phyloP scores from a whole-genome alignment of 106 monocot genomes.

The Allium cepa region DNA sequence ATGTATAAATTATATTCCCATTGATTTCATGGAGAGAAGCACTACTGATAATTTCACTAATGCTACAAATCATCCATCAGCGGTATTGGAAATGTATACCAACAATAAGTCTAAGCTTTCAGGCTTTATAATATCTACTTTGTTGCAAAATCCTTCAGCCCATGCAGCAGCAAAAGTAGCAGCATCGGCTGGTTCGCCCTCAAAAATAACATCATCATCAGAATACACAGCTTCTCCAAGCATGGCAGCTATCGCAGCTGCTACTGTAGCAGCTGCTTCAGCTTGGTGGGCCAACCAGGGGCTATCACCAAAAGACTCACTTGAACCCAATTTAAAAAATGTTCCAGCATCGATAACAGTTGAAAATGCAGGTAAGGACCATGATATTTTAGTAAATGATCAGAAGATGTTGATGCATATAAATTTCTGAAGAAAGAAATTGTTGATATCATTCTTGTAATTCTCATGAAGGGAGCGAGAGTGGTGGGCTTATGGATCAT shows the following conservation, averaged over 20 bases:
- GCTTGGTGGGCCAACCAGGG: conserved; percentile 70
- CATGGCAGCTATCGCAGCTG: conserved; percentile 41
- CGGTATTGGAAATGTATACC: neutral
- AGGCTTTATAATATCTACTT: conserved; percentile 35
- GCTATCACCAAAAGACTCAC: conserved; percentile 13
- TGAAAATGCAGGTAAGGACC: too few species aligned
- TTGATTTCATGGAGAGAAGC: conserved; percentile 23
- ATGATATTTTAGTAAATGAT: too few species aligned
- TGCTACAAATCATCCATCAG: neutral
- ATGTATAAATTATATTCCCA: conserved; percentile 15
- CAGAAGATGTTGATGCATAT: too few species aligned
- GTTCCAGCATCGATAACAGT: too few species aligned
- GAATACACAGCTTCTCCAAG: conserved; percentile 15
- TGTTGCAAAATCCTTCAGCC: conserved; percentile 58
- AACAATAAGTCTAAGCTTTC: conserved; percentile 18
- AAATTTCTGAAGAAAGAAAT: too few species aligned
- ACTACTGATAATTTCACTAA: conserved; percentile 16
- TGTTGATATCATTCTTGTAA: too few species aligned
- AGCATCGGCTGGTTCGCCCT: conserved; percentile 17
- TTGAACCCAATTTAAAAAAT: too few species aligned
- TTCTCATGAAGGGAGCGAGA: too few species aligned
- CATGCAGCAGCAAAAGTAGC: conserved; percentile 63
- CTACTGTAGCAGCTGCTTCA: conserved; percentile 66
- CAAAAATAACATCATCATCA: conserved; percentile 11
- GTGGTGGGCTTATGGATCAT: too few species aligned